These are phyloP conservation scores for Stephania cephalantha DNA, from an alignment of 164 flowering plant genomes.

Conservation along the genomic window DNA sequence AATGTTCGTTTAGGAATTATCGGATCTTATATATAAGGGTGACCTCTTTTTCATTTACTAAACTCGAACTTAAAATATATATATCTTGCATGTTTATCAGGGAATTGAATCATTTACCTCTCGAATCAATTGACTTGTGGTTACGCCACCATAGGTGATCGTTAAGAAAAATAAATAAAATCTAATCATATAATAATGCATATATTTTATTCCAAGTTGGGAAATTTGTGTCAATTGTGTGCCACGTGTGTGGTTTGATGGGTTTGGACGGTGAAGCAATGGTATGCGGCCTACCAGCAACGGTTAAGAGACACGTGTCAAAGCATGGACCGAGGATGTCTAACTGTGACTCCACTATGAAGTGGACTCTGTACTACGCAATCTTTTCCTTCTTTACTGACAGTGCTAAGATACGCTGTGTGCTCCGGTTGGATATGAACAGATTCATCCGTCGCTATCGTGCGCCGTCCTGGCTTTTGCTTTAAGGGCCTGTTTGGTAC, in stretches of 20 bases:
- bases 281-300: neutral
- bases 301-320: neutral
- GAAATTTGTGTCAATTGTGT: neutral
- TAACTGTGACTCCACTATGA: neutral
- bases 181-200: too few relatives aligned
- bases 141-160: too few relatives aligned
- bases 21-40: too few relatives aligned
- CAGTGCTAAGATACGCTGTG: neutral
- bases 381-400: neutral
- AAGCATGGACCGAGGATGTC: neutral
- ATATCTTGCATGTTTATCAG: too few relatives aligned
- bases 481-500: too few relatives aligned
- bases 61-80: too few relatives aligned
- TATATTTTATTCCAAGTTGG: too few relatives aligned
- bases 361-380: neutral
- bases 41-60: too few relatives aligned
- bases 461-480: neutral
- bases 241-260: neutral
- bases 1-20: too few relatives aligned
- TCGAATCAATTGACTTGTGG: too few relatives aligned
- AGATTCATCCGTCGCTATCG: neutral
- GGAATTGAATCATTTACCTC: too few relatives aligned
- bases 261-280: neutral
- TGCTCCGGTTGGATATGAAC: neutral
- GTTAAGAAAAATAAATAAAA: too few relatives aligned